Percentiles rank a stretch among this genome's conserved stretches.
Conservation (phyloP, 176 grass and related monocot species). For the Cenchrus purpureus region DNA sequence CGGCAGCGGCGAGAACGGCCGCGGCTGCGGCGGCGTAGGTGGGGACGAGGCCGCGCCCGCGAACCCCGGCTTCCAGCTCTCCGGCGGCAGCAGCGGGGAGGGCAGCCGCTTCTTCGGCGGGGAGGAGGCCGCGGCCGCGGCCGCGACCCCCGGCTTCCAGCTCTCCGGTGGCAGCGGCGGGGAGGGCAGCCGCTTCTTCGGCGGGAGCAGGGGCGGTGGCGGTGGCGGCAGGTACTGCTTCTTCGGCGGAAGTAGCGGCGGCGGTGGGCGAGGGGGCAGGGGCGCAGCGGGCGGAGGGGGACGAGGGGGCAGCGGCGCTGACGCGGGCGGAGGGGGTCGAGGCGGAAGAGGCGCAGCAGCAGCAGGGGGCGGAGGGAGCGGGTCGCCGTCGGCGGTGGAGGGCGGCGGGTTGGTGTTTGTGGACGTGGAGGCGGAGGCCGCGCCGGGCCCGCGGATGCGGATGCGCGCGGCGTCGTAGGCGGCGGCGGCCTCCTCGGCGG, state of each 20-base stretch:
- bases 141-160: neutral
- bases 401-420: neutral
- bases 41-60: neutral
- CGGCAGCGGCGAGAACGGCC: constrained; percentile 35
- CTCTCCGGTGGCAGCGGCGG: neutral
- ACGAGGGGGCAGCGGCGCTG: neutral
- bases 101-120: constrained; percentile 13
- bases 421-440: constrained; percentile 40
- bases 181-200: constrained; percentile 15
- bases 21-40: neutral
- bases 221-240: neutral
- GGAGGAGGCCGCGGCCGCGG: neutral
- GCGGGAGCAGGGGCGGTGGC: neutral
- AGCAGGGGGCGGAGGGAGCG: neutral
- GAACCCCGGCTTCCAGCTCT: neutral
- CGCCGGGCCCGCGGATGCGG: constrained; percentile 49
- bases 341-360: neutral
- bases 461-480: constrained; percentile 73
- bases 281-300: neutral
- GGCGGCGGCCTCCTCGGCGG: constrained; percentile 89
- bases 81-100: neutral
- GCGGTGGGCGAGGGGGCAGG: too few species aligned
- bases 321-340: neutral
- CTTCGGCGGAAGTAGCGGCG: neutral
- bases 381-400: neutral